phyloP scores from a whole-genome alignment of 176 grass and related monocot genomes.

The Aegilops longissima region DNA sequence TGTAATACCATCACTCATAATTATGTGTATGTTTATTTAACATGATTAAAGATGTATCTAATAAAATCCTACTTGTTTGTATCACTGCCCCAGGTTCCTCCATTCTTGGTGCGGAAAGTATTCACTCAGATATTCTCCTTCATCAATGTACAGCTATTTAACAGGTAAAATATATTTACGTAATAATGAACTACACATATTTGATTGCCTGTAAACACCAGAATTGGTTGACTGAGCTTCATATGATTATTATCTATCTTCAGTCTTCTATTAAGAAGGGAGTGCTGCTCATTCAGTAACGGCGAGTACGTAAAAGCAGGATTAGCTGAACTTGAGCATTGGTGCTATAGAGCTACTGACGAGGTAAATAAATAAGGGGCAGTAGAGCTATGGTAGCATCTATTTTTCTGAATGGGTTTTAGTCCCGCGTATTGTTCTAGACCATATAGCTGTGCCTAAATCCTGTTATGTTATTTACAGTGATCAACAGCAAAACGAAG shows the following conservation, averaged over 20 bases:
- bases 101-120: constrained; percentile 97
- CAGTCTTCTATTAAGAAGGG: constrained; percentile 95
- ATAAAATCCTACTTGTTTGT: constrained; percentile 1
- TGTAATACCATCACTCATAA: not conserved
- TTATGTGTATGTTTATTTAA: constrained; percentile 20
- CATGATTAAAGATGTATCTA: constrained; percentile 1
- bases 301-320: constrained; percentile 97
- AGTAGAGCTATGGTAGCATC: constrained; percentile 16
- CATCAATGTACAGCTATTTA: constrained; percentile 98
- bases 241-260: constrained; percentile 31
- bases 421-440: constrained; percentile 9
- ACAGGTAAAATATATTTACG: constrained; percentile 62
- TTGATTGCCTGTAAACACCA: not conserved
- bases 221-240: constrained; percentile 20
- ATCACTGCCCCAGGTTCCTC: constrained; percentile 65
- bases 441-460: constrained; percentile 17
- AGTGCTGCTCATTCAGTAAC: constrained; percentile 98
- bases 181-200: not conserved
- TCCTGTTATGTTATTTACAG: not conserved
- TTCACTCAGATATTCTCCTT: constrained; percentile 99
- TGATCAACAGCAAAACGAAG: constrained; percentile 13
- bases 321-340: constrained; percentile 97
- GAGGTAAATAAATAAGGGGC: constrained; percentile 58
- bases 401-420: not conserved
- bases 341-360: constrained; percentile 94